These are phyloP conservation scores for Solanum chaucha DNA, from an alignment of 257 asterid species.

Conservation along the genomic window DNA sequence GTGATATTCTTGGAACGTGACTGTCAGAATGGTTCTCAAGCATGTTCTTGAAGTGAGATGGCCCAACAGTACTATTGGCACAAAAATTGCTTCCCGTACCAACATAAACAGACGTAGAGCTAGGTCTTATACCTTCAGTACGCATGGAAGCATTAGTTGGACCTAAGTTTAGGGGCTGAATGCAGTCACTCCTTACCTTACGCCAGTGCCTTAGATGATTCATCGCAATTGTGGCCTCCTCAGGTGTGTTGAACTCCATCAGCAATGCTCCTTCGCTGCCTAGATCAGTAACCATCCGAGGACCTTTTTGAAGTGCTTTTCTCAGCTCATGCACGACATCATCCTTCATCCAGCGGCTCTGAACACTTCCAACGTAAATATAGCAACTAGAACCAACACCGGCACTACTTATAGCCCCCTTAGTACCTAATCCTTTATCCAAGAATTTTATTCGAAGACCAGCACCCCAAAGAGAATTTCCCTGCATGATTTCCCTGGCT, in stretches of 20 bases:
- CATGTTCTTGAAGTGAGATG: conserved; percentile 35
- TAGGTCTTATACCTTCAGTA: conserved; percentile 32
- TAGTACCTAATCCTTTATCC: conserved; percentile 64
- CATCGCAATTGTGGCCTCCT: conserved; percentile 65
- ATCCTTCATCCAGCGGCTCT: conserved; percentile 74
- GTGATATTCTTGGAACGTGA: conserved; percentile 33
- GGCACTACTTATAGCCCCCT: conserved; percentile 57
- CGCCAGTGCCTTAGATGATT: conserved; percentile 70
- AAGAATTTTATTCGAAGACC: conserved; percentile 57
- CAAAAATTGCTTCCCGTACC: conserved; percentile 33
- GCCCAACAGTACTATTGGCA: conserved; percentile 34
- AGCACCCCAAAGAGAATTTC: conserved; percentile 74
- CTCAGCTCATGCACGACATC: conserved; percentile 66
- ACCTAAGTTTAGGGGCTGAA: conserved; percentile 24
- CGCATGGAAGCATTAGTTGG: conserved; percentile 31
- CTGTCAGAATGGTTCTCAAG: conserved; percentile 44
- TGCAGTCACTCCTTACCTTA: conserved; percentile 36
- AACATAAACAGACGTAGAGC: conserved; percentile 22
- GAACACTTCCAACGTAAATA: conserved; percentile 69
- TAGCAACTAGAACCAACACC: conserved; percentile 62
- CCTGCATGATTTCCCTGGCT: conserved; percentile 82
- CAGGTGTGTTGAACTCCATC: conserved; percentile 78
- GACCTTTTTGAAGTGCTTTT: conserved; percentile 57
- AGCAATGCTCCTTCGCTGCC: conserved; percentile 65
- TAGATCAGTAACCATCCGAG: conserved; percentile 68